Evolutionary conservation across 2,329 filamentous ascomycete genomes (phyloP).

Genomic region (Pseudocercospora fuligena): DNA sequence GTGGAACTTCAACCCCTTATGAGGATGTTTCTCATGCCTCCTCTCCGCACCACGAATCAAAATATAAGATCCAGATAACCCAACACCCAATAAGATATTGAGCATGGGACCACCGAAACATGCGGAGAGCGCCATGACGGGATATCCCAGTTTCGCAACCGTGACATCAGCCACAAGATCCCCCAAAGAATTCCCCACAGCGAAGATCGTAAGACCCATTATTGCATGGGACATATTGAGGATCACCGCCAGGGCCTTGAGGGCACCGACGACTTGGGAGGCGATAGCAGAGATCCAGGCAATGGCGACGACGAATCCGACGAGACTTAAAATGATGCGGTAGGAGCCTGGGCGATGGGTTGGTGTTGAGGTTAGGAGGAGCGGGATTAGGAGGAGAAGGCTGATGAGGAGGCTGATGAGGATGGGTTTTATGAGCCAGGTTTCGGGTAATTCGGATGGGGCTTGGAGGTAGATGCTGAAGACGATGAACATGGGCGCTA

Average conservation of each 20-base stretch:
- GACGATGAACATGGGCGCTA: slow-evolving; percentile 81
- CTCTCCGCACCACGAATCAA: slow-evolving; percentile 72
- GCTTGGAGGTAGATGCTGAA: slow-evolving; percentile 62
- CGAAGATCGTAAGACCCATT: slow-evolving; percentile 92
- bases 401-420: slow-evolving; percentile 59
- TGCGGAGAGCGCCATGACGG: slow-evolving; percentile 92
- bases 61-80: slow-evolving; percentile 88
- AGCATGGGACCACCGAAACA: slow-evolving; percentile 99
- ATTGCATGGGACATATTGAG: slow-evolving; percentile 93
- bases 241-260: slow-evolving; percentile 92
- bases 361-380: slow-evolving; percentile 72
- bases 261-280: slow-evolving; percentile 89
- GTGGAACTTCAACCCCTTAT: slow-evolving; percentile 67
- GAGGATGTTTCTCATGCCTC: slow-evolving; percentile 69
- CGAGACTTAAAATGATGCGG: slow-evolving; percentile 79
- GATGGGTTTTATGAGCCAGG: slow-evolving; percentile 61
- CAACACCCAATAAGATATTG: slow-evolving; percentile 93
- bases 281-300: slow-evolving; percentile 97
- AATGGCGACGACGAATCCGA: slow-evolving; percentile 89
- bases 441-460: slow-evolving; percentile 53
- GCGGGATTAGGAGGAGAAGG: slow-evolving; percentile 65
- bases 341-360: slow-evolving; percentile 68
- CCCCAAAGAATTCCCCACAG: slow-evolving; percentile 91
- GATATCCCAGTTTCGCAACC: slow-evolving; percentile 88
- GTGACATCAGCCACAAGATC: slow-evolving; percentile 95